phyloP scores from a whole-genome alignment of 2,329 filamentous ascomycete species.

The Orbilia ellipsospora region DNA sequence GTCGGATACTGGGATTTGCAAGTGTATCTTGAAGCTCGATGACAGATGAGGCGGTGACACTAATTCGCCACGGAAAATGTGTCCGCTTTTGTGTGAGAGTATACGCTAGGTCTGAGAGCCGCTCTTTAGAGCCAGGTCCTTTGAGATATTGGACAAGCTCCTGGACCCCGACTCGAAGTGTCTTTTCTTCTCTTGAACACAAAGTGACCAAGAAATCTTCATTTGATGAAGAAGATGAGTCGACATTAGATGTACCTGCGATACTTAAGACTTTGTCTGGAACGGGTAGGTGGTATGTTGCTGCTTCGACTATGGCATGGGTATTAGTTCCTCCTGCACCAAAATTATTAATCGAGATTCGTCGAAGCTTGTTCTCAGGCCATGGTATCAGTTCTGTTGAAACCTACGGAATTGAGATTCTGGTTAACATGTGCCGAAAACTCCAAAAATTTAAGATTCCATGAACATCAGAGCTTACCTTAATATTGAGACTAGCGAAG shows the following conservation, averaged over 20 bases:
- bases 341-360: conserved; percentile 59
- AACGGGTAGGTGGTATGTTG: neutral
- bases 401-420: neutral
- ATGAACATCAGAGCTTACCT: neutral
- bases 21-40: neutral
- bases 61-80: neutral
- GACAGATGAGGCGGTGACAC: neutral
- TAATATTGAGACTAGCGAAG: neutral
- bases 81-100: conserved; percentile 5
- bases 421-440: neutral
- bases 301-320: conserved; percentile 15
- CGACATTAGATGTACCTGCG: neutral
- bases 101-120: conserved; percentile 11
- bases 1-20: neutral
- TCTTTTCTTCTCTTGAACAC: neutral
- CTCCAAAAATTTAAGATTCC: neutral
- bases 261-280: neutral
- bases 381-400: neutral
- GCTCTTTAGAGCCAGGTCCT: neutral
- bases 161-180: neutral
- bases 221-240: neutral
- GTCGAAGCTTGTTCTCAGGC: neutral
- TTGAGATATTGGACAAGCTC: neutral
- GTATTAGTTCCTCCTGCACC: conserved; percentile 58
- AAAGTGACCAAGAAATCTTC: neutral